Percentiles rank a stretch among this genome's conserved stretches.
Evolutionary conservation across 1,284 basidiomycete species (phyloP).

Genomic region (Apiotrichum gracile): DNA sequence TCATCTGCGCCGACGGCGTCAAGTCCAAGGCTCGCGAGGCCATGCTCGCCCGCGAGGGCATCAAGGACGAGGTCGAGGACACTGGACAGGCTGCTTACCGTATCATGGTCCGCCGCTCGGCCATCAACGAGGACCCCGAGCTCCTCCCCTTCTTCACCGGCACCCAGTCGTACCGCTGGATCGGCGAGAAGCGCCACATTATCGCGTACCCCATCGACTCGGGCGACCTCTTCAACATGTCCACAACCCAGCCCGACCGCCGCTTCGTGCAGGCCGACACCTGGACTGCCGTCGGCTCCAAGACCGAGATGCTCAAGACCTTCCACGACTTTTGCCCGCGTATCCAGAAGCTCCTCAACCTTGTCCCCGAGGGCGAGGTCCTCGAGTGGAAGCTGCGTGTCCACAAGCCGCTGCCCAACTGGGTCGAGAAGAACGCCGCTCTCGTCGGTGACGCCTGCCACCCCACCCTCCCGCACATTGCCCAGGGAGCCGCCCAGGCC

Average conservation of each 20-base stretch:
- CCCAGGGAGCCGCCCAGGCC: slow-evolving; percentile 46
- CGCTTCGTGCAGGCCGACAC: slow-evolving; percentile 37
- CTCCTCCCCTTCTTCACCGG: slow-evolving; percentile 40
- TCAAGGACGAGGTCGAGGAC: slow-evolving; percentile 41
- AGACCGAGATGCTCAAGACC: slow-evolving; percentile 38
- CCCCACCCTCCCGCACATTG: slow-evolving; percentile 39
- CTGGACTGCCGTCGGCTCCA: slow-evolving; percentile 43
- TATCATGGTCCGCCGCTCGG: slow-evolving; percentile 37
- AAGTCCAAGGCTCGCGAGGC: slow-evolving; percentile 35
- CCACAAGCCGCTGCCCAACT: slow-evolving; percentile 38
- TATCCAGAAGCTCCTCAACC: slow-evolving; percentile 42
- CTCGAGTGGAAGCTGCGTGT: slow-evolving; percentile 46
- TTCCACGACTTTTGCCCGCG: slow-evolving; percentile 44
- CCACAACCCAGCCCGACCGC: slow-evolving; percentile 44
- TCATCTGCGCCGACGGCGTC: slow-evolving; percentile 45
- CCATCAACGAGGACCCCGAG: slow-evolving; percentile 42
- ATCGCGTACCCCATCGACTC: slow-evolving; percentile 45
- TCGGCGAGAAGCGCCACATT: slow-evolving; percentile 43
- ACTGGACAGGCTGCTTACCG: slow-evolving; percentile 48
- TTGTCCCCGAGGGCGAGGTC: slow-evolving; percentile 42
- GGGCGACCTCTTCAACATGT: slow-evolving; percentile 43
- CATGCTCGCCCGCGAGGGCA: slow-evolving; percentile 36
- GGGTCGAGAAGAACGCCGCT: slow-evolving; percentile 35
- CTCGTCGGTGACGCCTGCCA: slow-evolving; percentile 40
- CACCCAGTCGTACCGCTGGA: slow-evolving; percentile 42